Base-by-base conservation (phyloP, 2,329 filamentous ascomycete genomes). In the Fusarium caatingaense region DNA sequence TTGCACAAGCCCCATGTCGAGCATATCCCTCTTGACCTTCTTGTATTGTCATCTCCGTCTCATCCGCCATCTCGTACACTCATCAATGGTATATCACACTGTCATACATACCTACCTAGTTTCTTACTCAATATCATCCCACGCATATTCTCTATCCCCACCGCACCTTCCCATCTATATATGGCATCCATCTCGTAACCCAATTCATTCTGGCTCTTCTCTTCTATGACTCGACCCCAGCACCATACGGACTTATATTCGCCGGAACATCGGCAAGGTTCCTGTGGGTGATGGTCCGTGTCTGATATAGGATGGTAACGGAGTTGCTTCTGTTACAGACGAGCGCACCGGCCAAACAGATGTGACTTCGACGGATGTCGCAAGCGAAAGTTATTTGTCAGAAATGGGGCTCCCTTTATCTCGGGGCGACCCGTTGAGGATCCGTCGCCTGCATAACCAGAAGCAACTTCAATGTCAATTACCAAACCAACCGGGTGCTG, bases 371-470 rank as follows among this genome's bases (percentile, higher is more conserved):
- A 44, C 47, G 34, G 23, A 28, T 54, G 44, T 27, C 23, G 28
- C 54, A 45, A 41, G 49, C 12, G 48, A 54, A 27, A 55, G 23
- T 37, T 41, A 57, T 46, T 61, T 40, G 48, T n/a, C 40, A 47
- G 32, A 64, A 54, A 28, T 42, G 28, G 46, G 54, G 23, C 27
- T 28, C 45, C 54, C 42, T 54, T 60, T 42, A 56, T 51, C 54
- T 56, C 63, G 67, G 67, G 58, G 66, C 63, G 54, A 70, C 60
- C 67, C 59, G 63, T 68, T 46, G 47, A 64, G 66, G 51, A 56
- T 63, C 54, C 44, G 51, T 56, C 45, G 41, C 44, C 41, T 40
- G 45, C 46, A 53, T 59, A 25, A 42, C 27, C 42, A 34, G 34
- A 60, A 56, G 30, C 44, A 30, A 55, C 44, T 41, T 41, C 25